Base-by-base conservation (phyloP, 768 basidiomycete species). In the Xerocomellus chrysenteron region DNA sequence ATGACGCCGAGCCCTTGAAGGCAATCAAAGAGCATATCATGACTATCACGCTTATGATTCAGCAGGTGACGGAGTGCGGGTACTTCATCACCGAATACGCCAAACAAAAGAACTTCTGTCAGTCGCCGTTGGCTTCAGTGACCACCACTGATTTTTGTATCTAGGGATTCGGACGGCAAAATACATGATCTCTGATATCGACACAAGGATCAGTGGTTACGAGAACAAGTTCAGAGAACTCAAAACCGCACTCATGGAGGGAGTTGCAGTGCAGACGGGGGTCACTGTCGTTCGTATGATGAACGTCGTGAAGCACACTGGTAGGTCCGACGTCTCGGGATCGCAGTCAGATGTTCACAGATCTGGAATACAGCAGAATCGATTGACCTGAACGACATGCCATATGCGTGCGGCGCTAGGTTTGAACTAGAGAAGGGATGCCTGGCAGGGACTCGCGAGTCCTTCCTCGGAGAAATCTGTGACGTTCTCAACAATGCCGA, bases 301-400 rank as follows among this genome's bases (percentile, higher is more conserved):
- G 33, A 24, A 43, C 28, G 13, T 19, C 3, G 14, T 42, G 11
- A 30, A 46, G 32, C 16, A 41, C n/a, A 14, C 11, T 3, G 42
- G 54, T 55, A 44, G 13, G 54, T 14, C 6, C 4, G 5, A 28
- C 17, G 1, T 32, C 4, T 41, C 35, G 32, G 11, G 16, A 16
- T 2, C 1, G 19, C 12, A 8, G 8, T 12, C n/a, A 19, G 19
- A 24, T 3, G 10, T 12, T 50, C 24, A 49, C 3, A 5, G 11
- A 28, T 12, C 2, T n/a, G 24, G 13, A 12, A 17, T 16, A 21
- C 56, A 54, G 51, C 19, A 0, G 35, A 57, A 16, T 30, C 35
- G 1, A 48, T 52, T 8, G 48, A 52, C 30, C 37, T 65, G 10
- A 48, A 57, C 8, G 51, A 39, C 53, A 53, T 62, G 56, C 47